phyloP scores from a whole-genome alignment of 1,139 yeast genomes.

The Blastobotrys persicus region DNA sequence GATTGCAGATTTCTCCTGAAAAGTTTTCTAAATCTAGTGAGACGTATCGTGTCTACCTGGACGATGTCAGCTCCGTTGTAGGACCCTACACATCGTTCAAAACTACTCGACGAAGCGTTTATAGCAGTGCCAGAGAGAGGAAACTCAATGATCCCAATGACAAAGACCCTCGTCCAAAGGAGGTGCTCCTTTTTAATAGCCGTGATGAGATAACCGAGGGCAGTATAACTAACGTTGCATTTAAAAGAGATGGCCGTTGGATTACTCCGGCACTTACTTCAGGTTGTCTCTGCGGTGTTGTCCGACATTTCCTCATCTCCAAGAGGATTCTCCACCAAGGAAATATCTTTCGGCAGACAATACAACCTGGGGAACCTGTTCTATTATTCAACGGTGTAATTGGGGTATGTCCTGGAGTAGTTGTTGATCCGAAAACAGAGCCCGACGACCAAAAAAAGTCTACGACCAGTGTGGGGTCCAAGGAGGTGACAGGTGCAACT shows the following conservation, averaged over 20 bases:
- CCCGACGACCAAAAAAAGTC: background rate
- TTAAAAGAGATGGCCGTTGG: conserved; percentile 58
- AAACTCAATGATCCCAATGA: conserved; percentile 25
- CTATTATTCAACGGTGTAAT: conserved; percentile 76
- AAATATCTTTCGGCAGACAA: conserved; percentile 43
- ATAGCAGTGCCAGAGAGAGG: conserved; percentile 59
- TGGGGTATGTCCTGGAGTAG: conserved; percentile 67
- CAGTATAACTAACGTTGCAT: conserved; percentile 77
- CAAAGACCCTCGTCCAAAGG: conserved; percentile 40
- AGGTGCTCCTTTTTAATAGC: conserved; percentile 67
- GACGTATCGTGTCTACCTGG: conserved; percentile 62
- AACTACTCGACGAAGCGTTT: conserved; percentile 70
- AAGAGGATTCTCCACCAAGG: conserved; percentile 58
- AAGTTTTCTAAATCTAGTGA: conserved; percentile 23
- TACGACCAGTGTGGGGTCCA: no score
- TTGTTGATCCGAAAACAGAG: background rate
- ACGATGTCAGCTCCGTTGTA: conserved; percentile 49
- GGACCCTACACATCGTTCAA: conserved; percentile 87
- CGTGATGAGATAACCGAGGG: conserved; percentile 74
- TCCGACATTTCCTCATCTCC: conserved; percentile 61
- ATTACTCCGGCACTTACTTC: conserved; percentile 70
- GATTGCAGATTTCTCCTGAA: conserved; percentile 33
- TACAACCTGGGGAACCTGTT: conserved; percentile 62
- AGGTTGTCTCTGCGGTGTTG: conserved; percentile 88
- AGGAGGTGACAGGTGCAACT: no score